Base-by-base conservation (phyloP, 179 eudicot species). In the Spinacia oleracea region DNA sequence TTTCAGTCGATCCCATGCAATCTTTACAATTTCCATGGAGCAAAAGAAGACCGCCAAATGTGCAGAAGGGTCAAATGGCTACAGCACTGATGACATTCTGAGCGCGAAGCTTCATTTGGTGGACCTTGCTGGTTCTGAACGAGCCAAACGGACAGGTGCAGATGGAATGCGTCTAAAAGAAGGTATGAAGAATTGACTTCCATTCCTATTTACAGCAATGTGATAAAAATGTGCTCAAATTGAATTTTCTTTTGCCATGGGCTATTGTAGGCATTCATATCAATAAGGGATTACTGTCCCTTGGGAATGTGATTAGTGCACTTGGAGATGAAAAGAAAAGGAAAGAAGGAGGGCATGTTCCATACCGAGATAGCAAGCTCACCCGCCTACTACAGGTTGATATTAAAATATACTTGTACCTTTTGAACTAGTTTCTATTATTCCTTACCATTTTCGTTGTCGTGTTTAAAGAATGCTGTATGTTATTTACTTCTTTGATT, bases 261-360 rank as follows among this genome's bases (percentile, higher is more conserved):
- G 77, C 65, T 20, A 31, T 48, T 77, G n/a, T n/a, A 96, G 99
- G 99, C 27, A 94, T 96, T 78, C 99, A 96, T 79, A 96, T 96
- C 82, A 96, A 96, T 77, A 96, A 92, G 82, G 99, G 99, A 48
- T 83, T 96, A 81, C 72, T 96, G 40, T 96, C 99, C 55, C 95
- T 96, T 56, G 99, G 99, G 3, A 96, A 96, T 84, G 99, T 96
- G 35, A 96, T 96, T 8, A 94, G 99, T 87, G 99, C 98, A 9
- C 82, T 96, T 72, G 99, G 99, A 50, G 99, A 96, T 87, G 99
- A 96, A 69, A 94, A 89, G 85, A 96, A 92, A 75, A 82, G 99
- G 74, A 96, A 94, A 80, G 99, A 96, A 86, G 99, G 99, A 55
- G 98, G 97, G 35, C 99, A 96, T 83, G 97, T 96, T 64, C 99